Percentiles rank a stretch among this genome's conserved stretches.
These are phyloP conservation scores for Aspergillus diversus DNA, from an alignment of 495 filamentous ascomycete genomes.

Conservation along the genomic window DNA sequence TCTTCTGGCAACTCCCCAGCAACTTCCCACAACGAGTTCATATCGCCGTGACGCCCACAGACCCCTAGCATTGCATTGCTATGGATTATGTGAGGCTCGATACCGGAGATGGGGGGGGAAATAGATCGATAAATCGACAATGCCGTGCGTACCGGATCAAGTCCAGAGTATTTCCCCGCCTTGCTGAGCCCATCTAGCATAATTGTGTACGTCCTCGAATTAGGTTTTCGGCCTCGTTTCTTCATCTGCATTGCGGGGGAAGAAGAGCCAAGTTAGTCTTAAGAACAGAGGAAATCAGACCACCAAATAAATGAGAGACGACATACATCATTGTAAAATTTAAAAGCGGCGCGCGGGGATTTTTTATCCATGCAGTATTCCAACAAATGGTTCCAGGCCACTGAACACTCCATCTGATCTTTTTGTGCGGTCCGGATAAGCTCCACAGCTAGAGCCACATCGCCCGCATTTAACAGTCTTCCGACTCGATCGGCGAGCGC, in stretches of 20 bases:
- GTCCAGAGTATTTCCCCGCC: slow-evolving; percentile 38
- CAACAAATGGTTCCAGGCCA: slow-evolving; percentile 74
- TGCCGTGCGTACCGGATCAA: slow-evolving; percentile 60
- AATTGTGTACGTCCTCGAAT: slow-evolving; percentile 76
- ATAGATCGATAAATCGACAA: slow-evolving; percentile 75
- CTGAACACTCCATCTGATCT: slow-evolving; percentile 59
- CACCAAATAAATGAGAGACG: neutral
- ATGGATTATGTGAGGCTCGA: slow-evolving; percentile 75
- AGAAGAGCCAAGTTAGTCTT: slow-evolving; percentile 17
- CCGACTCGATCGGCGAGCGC: slow-evolving; percentile 66
- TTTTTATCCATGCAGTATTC: slow-evolving; percentile 66
- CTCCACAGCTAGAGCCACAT: slow-evolving; percentile 63
- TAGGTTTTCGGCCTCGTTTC: slow-evolving; percentile 77
- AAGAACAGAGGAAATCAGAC: neutral
- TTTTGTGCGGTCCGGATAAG: slow-evolving; percentile 68
- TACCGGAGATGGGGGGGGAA: slow-evolving; percentile 52
- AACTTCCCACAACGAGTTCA: slow-evolving; percentile 77
- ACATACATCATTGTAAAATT: slow-evolving; percentile 80
- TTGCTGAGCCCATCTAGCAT: slow-evolving; percentile 76
- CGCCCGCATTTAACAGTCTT: slow-evolving; percentile 53
- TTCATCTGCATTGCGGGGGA: slow-evolving; percentile 72
- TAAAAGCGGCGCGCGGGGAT: slow-evolving; percentile 63
- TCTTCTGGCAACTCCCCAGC: slow-evolving; percentile 64
- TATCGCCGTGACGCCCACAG: slow-evolving; percentile 68
- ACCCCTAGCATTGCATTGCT: slow-evolving; percentile 84